Conservation (phyloP, 768 basidiomycete genomes). For the Tubosaeta sp. region DNA sequence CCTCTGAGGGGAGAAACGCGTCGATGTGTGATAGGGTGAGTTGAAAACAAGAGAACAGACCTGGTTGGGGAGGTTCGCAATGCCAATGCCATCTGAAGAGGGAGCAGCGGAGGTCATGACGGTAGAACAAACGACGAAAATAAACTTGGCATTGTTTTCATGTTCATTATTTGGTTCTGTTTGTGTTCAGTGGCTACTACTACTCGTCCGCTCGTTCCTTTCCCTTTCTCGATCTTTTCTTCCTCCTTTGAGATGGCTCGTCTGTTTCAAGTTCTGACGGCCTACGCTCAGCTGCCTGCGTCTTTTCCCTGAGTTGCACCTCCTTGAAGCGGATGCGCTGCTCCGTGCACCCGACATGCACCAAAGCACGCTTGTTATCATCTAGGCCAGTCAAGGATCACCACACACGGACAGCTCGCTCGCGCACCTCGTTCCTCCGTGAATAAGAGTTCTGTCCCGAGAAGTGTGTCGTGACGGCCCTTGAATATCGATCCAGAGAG, state of each 20-base stretch:
- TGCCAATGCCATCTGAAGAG: constrained; percentile 77
- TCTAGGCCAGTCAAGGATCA: constrained; percentile 33
- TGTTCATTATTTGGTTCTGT: constrained; percentile 21
- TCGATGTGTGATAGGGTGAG: not conserved
- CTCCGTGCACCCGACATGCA: constrained; percentile 57
- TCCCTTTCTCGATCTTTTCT: too few relatives aligned
- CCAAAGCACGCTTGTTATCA: constrained; percentile 45
- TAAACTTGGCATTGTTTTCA: constrained; percentile 22
- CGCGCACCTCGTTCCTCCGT: constrained; percentile 59
- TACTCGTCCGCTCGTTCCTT: too few relatives aligned
- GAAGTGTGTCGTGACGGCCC: constrained; percentile 60
- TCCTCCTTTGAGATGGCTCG: too few relatives aligned
- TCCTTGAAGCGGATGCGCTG: constrained; percentile 72
- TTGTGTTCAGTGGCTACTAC: constrained; percentile 24
- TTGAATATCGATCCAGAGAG: constrained; percentile 71
- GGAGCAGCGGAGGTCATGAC: constrained; percentile 28
- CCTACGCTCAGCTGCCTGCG: constrained; percentile 27
- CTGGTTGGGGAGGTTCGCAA: constrained; percentile 98
- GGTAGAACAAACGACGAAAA: constrained; percentile 13
- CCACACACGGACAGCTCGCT: too few relatives aligned
- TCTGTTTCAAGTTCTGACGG: constrained; percentile 12
- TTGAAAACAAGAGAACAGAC: constrained; percentile 38
- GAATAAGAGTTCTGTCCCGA: constrained; percentile 77
- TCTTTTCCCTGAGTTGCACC: constrained; percentile 48
- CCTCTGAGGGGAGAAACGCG: constrained; percentile 47